Percentiles rank a stretch among this genome's conserved stretches.
phyloP scores from a whole-genome alignment of 2,329 filamentous ascomycete species.

The Calonectria henricotiae region DNA sequence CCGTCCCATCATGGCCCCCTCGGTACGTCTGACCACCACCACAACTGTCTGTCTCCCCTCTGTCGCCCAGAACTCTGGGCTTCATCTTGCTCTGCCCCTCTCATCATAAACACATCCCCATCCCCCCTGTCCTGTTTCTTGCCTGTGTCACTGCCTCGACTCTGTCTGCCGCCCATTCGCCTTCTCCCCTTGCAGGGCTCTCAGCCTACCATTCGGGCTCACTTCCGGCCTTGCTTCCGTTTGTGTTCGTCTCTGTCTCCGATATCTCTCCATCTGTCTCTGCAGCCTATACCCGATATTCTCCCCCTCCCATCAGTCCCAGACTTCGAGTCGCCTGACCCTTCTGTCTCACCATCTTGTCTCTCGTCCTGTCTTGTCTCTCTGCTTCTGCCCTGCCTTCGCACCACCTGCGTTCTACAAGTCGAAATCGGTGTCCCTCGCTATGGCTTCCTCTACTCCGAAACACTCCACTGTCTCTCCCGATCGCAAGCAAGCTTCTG shows the following conservation, averaged over 20 bases:
- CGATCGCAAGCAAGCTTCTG: slow-evolving; percentile 35
- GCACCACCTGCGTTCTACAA: slow-evolving; percentile 9
- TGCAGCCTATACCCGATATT: slow-evolving; percentile 15
- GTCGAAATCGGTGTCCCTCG: slow-evolving; percentile 41
- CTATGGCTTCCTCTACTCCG: slow-evolving; percentile 40
- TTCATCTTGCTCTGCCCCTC: slow-evolving; percentile 15
- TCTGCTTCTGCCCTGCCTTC: slow-evolving; percentile 30
- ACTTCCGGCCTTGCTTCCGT: slow-evolving; percentile 23
- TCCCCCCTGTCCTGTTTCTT: slow-evolving; percentile 16
- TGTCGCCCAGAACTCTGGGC: neutral
- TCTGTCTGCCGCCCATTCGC: slow-evolving; percentile 14
- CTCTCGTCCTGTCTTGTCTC: slow-evolving; percentile 8
- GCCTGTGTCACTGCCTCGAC: slow-evolving; percentile 21
- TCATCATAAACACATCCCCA: neutral
- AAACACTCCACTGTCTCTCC: slow-evolving; percentile 33
- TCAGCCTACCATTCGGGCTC: slow-evolving; percentile 12
- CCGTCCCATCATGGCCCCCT: slow-evolving; percentile 76
- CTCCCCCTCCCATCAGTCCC: neutral
- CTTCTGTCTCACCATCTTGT: slow-evolving; percentile 20
- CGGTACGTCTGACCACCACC: slow-evolving; percentile 65
- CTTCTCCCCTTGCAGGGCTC: slow-evolving; percentile 15
- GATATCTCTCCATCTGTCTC: slow-evolving; percentile 5
- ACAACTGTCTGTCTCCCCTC: slow-evolving; percentile 21
- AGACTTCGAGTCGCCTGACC: neutral
- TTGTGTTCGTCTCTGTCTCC: slow-evolving; percentile 20